Base-by-base conservation (phyloP, 306 rosid genomes). In the Rosa lucieae region DNA sequence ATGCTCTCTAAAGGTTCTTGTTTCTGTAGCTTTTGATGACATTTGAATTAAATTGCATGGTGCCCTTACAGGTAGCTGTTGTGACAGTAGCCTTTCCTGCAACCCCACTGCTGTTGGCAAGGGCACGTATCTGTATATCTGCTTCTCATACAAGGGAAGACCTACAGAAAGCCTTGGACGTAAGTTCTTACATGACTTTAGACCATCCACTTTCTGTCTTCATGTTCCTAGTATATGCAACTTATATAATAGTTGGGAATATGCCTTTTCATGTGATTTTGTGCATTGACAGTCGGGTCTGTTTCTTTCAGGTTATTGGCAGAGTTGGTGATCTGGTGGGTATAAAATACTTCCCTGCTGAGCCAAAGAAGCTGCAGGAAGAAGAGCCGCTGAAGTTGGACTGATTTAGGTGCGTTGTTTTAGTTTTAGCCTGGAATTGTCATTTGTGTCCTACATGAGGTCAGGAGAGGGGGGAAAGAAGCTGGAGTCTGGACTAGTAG, bases 41-140 rank as follows among this genome's bases (percentile, higher is more conserved):
- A 59, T 13, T 17, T 13, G 32, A 76, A 61, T 47, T 18, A 1
- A 20, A 37, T 44, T 61, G 32, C 65, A 55, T 72, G 20, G 29
- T 67, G 29, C 72, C 49, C 23, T 69, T 77, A 78, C 80, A 94
- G 98, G 91, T 92, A 77, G 97, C 97, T 74, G 91, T 94, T 61
- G 98, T 94, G 77, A 94, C 91, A 9, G 97, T 89, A 17, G 98
- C 97, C 70, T 94, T 94, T 88, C 98, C 98, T 26, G 98, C 97
- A 20, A 92, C 97, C 69, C 98, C 98, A 8, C 82, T 92, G 63
- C 87, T 94, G 61, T 76, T 92, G 84, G 97, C 98, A 32, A 88
- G 98, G 86, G 97, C 93, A 52, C 97, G 97, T 26, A 92, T 94
- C 75, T 94, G 97, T 89, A 89, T 94, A 82, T 94, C 98, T 23